Percentiles rank a stretch among this genome's conserved stretches.
Evolutionary conservation across 345 rosid species (phyloP).

Genomic region (Linum tenue): DNA sequence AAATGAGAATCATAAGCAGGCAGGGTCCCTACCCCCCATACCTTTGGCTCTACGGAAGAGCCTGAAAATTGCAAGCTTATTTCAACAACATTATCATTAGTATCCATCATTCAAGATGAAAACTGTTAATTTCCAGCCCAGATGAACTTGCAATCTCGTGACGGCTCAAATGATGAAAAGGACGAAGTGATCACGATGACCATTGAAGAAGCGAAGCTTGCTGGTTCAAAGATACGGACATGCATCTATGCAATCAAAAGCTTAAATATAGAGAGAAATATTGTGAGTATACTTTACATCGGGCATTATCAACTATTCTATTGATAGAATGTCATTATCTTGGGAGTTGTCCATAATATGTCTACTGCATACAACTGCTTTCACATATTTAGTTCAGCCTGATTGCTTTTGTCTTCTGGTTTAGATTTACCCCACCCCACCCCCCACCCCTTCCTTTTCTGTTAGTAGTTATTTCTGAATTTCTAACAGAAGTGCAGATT

Average conservation of each 20-base stretch:
- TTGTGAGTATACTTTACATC: slow-evolving; percentile 13
- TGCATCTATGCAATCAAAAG: background rate
- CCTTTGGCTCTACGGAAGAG: too few relatives aligned
- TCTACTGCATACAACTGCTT: background rate
- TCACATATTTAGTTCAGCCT: background rate
- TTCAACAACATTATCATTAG: too few relatives aligned
- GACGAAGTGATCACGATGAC: too few relatives aligned
- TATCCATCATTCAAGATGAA: too few relatives aligned
- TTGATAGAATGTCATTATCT: slow-evolving; percentile 1
- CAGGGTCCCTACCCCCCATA: too few relatives aligned
- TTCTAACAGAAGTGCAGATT: slow-evolving; percentile 37
- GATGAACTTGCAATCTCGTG: too few relatives aligned
- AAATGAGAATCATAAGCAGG: too few relatives aligned
- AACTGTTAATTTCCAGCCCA: too few relatives aligned
- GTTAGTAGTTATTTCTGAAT: slow-evolving; percentile 11
- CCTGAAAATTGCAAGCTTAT: too few relatives aligned
- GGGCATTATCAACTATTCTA: background rate
- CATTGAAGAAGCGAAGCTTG: background rate
- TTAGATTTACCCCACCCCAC: too few relatives aligned
- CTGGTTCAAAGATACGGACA: slow-evolving; percentile 13
- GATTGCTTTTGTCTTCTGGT: background rate
- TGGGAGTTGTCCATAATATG: background rate
- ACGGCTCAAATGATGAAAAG: too few relatives aligned
- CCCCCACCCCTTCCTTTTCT: too few relatives aligned
- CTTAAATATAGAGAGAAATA: slow-evolving; percentile 24